Evolutionary conservation across 1,139 yeast species (phyloP).

Genomic region (Arxiozyma slooffiae): DNA sequence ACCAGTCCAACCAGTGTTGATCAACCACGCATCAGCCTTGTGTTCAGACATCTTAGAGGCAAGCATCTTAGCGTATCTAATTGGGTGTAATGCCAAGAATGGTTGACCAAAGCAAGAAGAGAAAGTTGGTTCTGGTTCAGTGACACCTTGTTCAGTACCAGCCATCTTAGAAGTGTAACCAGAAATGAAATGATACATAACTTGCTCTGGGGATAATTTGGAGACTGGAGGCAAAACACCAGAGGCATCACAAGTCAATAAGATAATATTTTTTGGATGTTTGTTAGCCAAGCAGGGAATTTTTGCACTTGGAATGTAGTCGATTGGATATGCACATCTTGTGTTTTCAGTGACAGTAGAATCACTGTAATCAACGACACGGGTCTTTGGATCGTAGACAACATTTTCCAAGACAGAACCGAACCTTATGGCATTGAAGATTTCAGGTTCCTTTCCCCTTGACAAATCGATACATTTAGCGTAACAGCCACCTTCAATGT

Average conservation of each 20-base stretch:
- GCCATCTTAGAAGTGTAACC: slow-evolving; percentile 99
- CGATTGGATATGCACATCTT: slow-evolving; percentile 97
- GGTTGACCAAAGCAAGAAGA: slow-evolving; percentile 99
- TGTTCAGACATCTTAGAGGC: slow-evolving; percentile 86
- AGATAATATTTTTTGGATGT: slow-evolving; percentile 87
- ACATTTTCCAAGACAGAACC: slow-evolving; percentile 94
- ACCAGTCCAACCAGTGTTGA: slow-evolving; percentile 99
- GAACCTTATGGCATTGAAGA: slow-evolving; percentile 86
- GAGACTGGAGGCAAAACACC: slow-evolving; percentile 98
- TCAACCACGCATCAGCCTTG: slow-evolving; percentile 89
- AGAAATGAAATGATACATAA: slow-evolving; percentile 96
- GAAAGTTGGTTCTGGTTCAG: slow-evolving; percentile 97
- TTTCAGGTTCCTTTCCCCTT: slow-evolving; percentile 94
- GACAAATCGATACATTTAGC: slow-evolving; percentile 92
- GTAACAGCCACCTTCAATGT: slow-evolving; percentile 99
- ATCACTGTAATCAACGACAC: slow-evolving; percentile 79
- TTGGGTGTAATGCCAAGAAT: slow-evolving; percentile 95
- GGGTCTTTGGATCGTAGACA: slow-evolving; percentile 68
- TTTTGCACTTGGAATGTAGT: slow-evolving; percentile 91
- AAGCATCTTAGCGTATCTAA: slow-evolving; percentile 94
- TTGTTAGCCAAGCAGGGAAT: slow-evolving; percentile 84
- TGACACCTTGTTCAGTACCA: slow-evolving; percentile 97
- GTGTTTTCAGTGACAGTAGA: slow-evolving; percentile 88
- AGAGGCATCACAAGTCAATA: slow-evolving; percentile 94
- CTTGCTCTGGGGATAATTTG: slow-evolving; percentile 86